phyloP scores from a whole-genome alignment of 257 asterid genomes.

The Cordia subcordata region DNA sequence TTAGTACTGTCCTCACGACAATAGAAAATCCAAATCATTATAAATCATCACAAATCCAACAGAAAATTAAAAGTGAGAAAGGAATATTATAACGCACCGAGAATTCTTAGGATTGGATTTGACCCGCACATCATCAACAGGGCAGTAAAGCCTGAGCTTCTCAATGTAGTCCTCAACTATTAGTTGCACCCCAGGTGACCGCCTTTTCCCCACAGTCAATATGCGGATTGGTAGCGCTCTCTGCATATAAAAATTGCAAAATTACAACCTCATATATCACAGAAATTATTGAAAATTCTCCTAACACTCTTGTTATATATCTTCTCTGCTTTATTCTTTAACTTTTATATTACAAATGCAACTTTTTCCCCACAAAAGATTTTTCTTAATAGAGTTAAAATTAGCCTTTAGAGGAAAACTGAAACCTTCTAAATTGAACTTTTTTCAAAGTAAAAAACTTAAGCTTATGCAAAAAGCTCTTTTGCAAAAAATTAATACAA shows the following conservation, averaged over 20 bases:
- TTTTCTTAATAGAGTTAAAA: too few species aligned
- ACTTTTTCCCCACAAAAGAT: too few species aligned
- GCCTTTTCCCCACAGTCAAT: conserved; percentile 75
- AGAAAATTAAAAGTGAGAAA: not conserved
- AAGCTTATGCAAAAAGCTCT: too few species aligned
- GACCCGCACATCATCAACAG: conserved; percentile 60
- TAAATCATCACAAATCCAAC: not conserved
- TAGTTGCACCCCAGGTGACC: conserved; percentile 73
- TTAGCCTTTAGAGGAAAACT: too few species aligned
- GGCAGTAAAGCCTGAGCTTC: conserved; percentile 68
- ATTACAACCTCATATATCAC: not conserved
- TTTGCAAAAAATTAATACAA: too few species aligned
- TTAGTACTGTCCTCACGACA: not conserved
- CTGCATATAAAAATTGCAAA: conserved; percentile 1
- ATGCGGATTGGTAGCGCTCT: conserved; percentile 76
- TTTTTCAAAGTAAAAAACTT: too few species aligned
- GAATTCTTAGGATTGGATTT: conserved; percentile 85
- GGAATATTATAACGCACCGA: conserved; percentile 35
- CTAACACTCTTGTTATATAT: too few species aligned
- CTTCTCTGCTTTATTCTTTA: too few species aligned
- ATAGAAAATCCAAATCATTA: not conserved
- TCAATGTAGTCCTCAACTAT: conserved; percentile 58
- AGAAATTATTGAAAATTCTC: not conserved
- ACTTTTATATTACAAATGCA: too few species aligned
- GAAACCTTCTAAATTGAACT: too few species aligned